Conservation (phyloP, 495 filamentous ascomycete genomes). For the Trypethelium eluteriae region DNA sequence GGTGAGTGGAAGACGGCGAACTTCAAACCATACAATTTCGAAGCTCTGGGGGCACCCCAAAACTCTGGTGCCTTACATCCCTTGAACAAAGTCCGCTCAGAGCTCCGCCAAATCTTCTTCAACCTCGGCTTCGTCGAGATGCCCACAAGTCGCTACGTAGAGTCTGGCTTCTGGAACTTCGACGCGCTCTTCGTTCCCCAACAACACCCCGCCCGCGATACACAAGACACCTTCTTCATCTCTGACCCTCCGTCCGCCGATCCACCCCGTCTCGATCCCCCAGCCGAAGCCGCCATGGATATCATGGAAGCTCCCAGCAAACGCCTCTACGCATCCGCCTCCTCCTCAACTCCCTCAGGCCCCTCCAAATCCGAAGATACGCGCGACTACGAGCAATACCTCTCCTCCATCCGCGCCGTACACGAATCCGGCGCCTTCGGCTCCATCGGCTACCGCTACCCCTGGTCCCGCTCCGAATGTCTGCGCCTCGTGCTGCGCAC, state of each 20-base stretch:
- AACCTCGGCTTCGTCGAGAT: constrained; percentile 84
- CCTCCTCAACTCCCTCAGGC: constrained; percentile 38
- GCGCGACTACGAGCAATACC: constrained; percentile 73
- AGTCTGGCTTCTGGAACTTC: constrained; percentile 98
- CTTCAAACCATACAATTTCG: constrained; percentile 98
- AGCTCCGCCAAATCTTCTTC: constrained; percentile 97
- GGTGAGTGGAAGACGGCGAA: constrained; percentile 75
- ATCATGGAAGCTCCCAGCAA: constrained; percentile 33
- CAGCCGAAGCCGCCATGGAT: constrained; percentile 32
- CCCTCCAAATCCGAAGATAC: constrained; percentile 38
- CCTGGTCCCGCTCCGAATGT: constrained; percentile 84
- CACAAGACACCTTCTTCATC: constrained; percentile 98
- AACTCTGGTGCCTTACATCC: constrained; percentile 84
- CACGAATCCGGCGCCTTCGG: constrained; percentile 84
- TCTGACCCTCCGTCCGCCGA: constrained; percentile 75
- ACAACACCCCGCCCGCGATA: constrained; percentile 91
- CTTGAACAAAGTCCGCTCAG: constrained; percentile 84
- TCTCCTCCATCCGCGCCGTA: constrained; percentile 72
- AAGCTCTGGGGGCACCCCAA: constrained; percentile 72
- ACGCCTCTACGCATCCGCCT: constrained; percentile 31
- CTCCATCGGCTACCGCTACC: constrained; percentile 90
- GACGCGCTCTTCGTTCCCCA: constrained; percentile 95
- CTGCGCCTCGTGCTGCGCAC: constrained; percentile 85
- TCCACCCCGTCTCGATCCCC: constrained; percentile 63
- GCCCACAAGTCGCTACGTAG: constrained; percentile 71